phyloP scores from a whole-genome alignment of 345 rosid species.

The Nephelium lappaceum region DNA sequence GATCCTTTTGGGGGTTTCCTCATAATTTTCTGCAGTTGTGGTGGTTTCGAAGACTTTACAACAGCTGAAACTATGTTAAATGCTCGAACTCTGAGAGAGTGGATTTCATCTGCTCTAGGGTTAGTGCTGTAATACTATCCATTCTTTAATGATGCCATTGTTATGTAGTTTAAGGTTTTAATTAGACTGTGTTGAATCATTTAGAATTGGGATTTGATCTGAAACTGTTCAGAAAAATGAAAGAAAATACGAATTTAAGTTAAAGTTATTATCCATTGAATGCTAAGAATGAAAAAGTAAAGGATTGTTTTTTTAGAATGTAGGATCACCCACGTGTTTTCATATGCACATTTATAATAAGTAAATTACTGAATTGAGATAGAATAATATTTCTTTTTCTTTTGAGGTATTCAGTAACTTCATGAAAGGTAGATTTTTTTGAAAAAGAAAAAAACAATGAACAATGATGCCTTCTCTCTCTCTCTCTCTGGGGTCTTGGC shows the following conservation, averaged over 20 bases:
- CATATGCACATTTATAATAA: too few relatives aligned
- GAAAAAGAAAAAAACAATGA: not conserved
- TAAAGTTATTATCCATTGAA: slow-evolving; percentile 11
- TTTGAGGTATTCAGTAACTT: not conserved
- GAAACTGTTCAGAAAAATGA: not conserved
- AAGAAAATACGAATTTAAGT: not conserved
- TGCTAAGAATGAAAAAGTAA: not conserved
- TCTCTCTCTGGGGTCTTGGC: not conserved
- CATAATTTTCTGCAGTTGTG: slow-evolving; percentile 57
- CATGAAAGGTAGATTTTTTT: not conserved
- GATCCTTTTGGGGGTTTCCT: slow-evolving; percentile 21
- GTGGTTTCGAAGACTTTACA: slow-evolving; percentile 96
- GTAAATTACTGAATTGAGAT: not conserved
- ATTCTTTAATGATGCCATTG: not conserved
- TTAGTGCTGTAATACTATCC: slow-evolving; percentile 37
- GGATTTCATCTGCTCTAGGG: slow-evolving; percentile 96
- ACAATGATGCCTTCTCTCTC: not conserved
- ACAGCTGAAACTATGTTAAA: slow-evolving; percentile 99
- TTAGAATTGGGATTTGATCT: not conserved
- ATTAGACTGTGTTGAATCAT: slow-evolving; percentile 1
- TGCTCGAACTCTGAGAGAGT: slow-evolving; percentile 94
- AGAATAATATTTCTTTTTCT: not conserved
- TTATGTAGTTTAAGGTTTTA: slow-evolving; percentile 19
- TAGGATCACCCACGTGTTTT: too few relatives aligned
- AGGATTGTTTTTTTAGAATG: not conserved